Conservation (phyloP, 1,139 yeast species). For the Yamadazyma membranifaciens region DNA sequence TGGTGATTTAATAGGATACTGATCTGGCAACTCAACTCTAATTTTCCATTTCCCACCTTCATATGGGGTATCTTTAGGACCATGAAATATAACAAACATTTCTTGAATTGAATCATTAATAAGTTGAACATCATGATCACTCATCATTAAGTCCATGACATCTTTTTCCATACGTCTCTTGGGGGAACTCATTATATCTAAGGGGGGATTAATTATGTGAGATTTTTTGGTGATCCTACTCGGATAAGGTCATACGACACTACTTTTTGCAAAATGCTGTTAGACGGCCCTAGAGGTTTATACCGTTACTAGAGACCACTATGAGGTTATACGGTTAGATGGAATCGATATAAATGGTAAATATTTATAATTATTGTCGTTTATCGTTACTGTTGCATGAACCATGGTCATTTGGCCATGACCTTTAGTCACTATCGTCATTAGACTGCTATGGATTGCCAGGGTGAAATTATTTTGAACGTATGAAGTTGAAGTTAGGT, state of each 20-base stretch:
- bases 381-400: no score
- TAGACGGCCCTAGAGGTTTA: not conserved
- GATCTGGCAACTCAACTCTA: slow-evolving; percentile 92
- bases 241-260: slow-evolving; percentile 11
- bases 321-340: no score
- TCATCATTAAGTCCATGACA: slow-evolving; percentile 96
- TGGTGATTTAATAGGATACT: slow-evolving; percentile 93
- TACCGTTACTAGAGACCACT: not conserved
- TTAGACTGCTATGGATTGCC: no score
- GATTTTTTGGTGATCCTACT: slow-evolving; percentile 3
- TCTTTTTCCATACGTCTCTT: slow-evolving; percentile 93
- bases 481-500: slow-evolving; percentile 7
- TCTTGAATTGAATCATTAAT: slow-evolving; percentile 90
- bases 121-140: slow-evolving; percentile 86
- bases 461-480: no score
- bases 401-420: no score
- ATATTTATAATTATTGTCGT: no score
- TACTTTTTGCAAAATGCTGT: not conserved
- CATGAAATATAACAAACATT: slow-evolving; percentile 80
- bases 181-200: slow-evolving; percentile 56
- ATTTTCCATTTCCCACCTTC: slow-evolving; percentile 90
- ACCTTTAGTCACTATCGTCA: no score
- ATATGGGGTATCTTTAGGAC: slow-evolving; percentile 88
- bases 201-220: slow-evolving; percentile 1
- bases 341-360: no score